A percentile compares a stretch with the other conserved stretches of the same genome.
phyloP scores from a whole-genome alignment of 1,284 basidiomycete species.

The Sanguinoderma infundibulare region DNA sequence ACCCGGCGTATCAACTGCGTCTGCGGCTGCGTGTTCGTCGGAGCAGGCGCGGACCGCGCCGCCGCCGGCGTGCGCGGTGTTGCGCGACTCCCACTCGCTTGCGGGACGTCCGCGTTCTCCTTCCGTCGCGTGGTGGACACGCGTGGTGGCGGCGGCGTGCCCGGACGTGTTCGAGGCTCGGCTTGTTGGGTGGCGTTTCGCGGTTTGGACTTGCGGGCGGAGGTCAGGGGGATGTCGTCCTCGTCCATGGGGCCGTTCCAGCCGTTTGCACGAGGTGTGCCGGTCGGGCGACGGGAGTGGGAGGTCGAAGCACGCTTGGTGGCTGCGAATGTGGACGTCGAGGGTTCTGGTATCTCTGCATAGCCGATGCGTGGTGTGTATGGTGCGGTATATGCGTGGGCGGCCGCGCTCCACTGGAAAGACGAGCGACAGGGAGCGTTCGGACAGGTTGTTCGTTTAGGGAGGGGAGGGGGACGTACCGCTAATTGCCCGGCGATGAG shows the following conservation, averaged over 20 bases:
- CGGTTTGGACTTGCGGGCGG: conserved; percentile 9
- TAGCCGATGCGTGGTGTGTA: conserved; percentile 28
- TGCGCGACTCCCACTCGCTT: conserved; percentile 3
- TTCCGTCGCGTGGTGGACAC: conserved; percentile 10
- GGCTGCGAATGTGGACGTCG: conserved; percentile 22
- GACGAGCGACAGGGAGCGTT: background rate
- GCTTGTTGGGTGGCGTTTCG: conserved; percentile 3
- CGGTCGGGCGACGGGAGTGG: conserved; percentile 8
- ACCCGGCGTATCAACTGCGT: conserved; percentile 46
- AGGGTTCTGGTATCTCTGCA: conserved; percentile 22
- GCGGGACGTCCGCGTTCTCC: conserved; percentile 2
- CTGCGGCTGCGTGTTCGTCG: conserved; percentile 17
- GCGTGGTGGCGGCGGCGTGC: background rate
- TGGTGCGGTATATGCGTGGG: conserved; percentile 21
- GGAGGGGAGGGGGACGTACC: conserved; percentile 19
- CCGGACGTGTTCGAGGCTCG: conserved; percentile 6
- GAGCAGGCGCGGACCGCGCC: conserved; percentile 8
- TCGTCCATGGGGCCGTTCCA: conserved; percentile 6
- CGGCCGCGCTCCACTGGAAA: conserved; percentile 22
- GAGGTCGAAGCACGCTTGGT: conserved; percentile 33
- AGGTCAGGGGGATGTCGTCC: conserved; percentile 5
- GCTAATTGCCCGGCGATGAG: conserved; percentile 51
- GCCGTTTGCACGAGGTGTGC: conserved; percentile 11
- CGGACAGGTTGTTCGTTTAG: background rate
- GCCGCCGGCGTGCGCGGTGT: conserved; percentile 11